Evolutionary conservation across 2,329 filamentous ascomycete species (phyloP).

Genomic region (Beauveria scarabaeidicola): DNA sequence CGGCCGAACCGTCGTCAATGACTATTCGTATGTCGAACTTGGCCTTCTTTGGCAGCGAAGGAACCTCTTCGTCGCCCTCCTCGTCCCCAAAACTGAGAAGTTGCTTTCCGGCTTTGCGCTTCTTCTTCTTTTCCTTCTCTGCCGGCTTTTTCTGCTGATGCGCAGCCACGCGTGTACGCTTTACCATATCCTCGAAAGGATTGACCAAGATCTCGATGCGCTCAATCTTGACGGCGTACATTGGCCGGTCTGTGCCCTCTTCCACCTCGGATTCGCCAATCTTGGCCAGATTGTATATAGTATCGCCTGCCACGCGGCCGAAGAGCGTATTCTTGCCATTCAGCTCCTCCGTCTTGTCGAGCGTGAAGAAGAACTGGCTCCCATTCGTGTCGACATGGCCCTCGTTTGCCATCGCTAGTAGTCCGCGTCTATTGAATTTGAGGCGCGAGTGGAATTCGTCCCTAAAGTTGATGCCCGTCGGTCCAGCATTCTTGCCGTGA

Average conservation of each 20-base stretch:
- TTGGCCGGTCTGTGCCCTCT: slow-evolving; percentile 68
- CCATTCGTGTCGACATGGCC: slow-evolving; percentile 72
- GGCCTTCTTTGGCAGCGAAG: slow-evolving; percentile 60
- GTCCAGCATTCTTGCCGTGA: slow-evolving; percentile 51
- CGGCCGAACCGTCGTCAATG: slow-evolving; percentile 38
- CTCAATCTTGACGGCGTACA: slow-evolving; percentile 77
- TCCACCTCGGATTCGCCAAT: slow-evolving; percentile 83
- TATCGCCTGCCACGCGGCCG: slow-evolving; percentile 83
- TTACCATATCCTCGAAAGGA: slow-evolving; percentile 74
- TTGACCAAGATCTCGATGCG: slow-evolving; percentile 69
- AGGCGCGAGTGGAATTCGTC: slow-evolving; percentile 90
- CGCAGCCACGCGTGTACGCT: slow-evolving; percentile 50
- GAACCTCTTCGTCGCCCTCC: slow-evolving; percentile 46
- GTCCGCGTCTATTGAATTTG: slow-evolving; percentile 83
- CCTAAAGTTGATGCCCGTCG: slow-evolving; percentile 52
- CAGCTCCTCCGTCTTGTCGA: slow-evolving; percentile 77
- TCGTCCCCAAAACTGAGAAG: slow-evolving; percentile 71
- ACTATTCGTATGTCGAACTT: slow-evolving; percentile 74
- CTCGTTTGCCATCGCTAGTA: slow-evolving; percentile 95
- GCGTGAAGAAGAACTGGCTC: slow-evolving; percentile 94
- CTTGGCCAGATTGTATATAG: slow-evolving; percentile 90
- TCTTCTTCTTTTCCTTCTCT: slow-evolving; percentile 47
- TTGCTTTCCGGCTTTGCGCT: slow-evolving; percentile 67
- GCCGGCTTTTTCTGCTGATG: slow-evolving; percentile 32
- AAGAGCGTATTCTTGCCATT: slow-evolving; percentile 90